Evolutionary conservation across 495 filamentous ascomycete genomes (phyloP).

Genomic region (Aspergillus campestris): DNA sequence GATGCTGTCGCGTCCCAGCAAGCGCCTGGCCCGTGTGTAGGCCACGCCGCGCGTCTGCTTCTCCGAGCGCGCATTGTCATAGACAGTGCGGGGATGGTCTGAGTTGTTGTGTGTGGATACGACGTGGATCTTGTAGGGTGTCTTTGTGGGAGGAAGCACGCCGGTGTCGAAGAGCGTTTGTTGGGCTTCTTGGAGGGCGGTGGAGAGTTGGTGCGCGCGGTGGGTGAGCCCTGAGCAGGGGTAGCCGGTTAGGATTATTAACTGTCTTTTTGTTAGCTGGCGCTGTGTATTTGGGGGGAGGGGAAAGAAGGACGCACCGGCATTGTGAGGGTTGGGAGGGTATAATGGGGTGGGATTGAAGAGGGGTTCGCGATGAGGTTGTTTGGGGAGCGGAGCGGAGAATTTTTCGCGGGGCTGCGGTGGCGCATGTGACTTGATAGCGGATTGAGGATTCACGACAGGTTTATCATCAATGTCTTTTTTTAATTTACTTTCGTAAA

Average conservation of each 20-base stretch:
- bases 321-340: constrained; percentile 17
- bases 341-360: constrained; percentile 12
- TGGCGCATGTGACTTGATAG: constrained; percentile 24
- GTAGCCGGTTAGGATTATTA: constrained; percentile 88
- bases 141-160: constrained; percentile 39
- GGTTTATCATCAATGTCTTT: not conserved
- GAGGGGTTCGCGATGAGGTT: not conserved
- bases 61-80: constrained; percentile 59
- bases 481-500: too few species aligned
- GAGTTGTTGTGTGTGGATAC: constrained; percentile 49
- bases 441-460: not conserved
- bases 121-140: constrained; percentile 44
- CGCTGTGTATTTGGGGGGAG: not conserved
- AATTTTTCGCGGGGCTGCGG: constrained; percentile 14
- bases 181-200: constrained; percentile 33
- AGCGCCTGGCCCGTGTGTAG: constrained; percentile 78
- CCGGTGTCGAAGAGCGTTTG: constrained; percentile 46
- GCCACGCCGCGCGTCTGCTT: constrained; percentile 86
- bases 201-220: constrained; percentile 69
- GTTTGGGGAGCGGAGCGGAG: too few species aligned
- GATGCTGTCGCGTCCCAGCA: constrained; percentile 67
- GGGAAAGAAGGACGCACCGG: constrained; percentile 17
- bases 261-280: constrained; percentile 36
- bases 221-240: constrained; percentile 89
- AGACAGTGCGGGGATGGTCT: constrained; percentile 34